A percentile compares a stretch with the other conserved stretches of the same genome.
Conservation (phyloP, 768 basidiomycete species). For the Lactarius trivialis region DNA sequence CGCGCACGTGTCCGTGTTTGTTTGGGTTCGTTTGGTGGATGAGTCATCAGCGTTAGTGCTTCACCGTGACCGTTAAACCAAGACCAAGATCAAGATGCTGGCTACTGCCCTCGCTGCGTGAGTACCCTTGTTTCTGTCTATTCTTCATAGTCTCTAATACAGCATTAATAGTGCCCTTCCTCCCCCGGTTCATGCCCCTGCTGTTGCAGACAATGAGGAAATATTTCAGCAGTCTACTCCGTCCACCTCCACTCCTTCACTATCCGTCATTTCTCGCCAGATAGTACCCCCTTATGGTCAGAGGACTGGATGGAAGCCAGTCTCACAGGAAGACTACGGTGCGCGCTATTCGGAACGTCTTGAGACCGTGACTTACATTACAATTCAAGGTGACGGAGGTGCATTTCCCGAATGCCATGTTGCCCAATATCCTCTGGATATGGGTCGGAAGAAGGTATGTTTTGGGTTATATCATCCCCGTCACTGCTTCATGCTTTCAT, state of each 20-base stretch:
- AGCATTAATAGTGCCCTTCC: conserved; percentile 52
- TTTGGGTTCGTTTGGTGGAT: background rate
- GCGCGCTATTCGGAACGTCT: conserved; percentile 28
- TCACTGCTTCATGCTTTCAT: conserved; percentile 1
- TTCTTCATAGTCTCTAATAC: conserved; percentile 13
- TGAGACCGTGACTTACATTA: conserved; percentile 9
- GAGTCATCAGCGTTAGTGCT: background rate
- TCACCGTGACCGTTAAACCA: background rate
- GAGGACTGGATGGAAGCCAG: conserved; percentile 81
- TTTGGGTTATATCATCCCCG: background rate
- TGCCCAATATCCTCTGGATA: conserved; percentile 93
- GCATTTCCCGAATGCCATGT: conserved; percentile 93
- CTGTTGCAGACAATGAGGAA: conserved; percentile 56
- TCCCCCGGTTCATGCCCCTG: conserved; percentile 49
- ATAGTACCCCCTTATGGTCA: conserved; percentile 80
- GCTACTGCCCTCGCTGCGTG: conserved; percentile 68
- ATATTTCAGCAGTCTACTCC: conserved; percentile 33
- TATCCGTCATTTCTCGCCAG: conserved; percentile 42
- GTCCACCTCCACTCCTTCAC: conserved; percentile 29
- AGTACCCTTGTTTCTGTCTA: conserved; percentile 29
- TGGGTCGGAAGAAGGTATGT: conserved; percentile 90
- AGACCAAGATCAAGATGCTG: conserved; percentile 31
- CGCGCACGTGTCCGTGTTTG: background rate
- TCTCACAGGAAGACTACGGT: conserved; percentile 80
- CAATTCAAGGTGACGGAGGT: conserved; percentile 64